Evolutionary conservation across 2,329 filamentous ascomycete species (phyloP).

Genomic region (Lecanicillium sp.): DNA sequence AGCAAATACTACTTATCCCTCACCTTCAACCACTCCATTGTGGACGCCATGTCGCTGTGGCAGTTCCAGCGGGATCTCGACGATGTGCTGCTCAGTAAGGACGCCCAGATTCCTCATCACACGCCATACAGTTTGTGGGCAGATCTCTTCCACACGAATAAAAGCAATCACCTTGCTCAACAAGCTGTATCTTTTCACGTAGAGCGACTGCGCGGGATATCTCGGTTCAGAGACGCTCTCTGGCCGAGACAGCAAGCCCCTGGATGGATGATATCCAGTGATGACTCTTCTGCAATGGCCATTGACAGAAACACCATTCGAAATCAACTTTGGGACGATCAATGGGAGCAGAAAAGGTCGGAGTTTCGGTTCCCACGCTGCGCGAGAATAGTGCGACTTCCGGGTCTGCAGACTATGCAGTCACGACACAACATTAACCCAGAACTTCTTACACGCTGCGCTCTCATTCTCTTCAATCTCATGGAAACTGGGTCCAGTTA

Average conservation of each 20-base stretch:
- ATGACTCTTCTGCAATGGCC: conserved; percentile 8
- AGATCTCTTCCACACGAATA: conserved; percentile 22
- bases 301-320: conserved; percentile 8
- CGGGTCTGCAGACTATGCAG: conserved; percentile 16
- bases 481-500: conserved; percentile 21
- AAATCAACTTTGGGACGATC: conserved; percentile 19
- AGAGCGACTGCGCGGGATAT: conserved; percentile 25
- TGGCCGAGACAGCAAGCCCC: conserved; percentile 26
- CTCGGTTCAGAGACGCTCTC: conserved; percentile 20
- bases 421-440: conserved; percentile 15
- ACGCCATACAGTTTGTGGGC: conserved; percentile 24
- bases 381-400: conserved; percentile 20
- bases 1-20: conserved; percentile 16
- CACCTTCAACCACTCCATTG: conserved; percentile 26
- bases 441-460: conserved; percentile 22
- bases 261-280: conserved; percentile 25
- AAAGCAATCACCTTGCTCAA: conserved; percentile 19
- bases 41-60: conserved; percentile 25
- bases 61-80: conserved; percentile 26
- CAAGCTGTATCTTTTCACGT: conserved; percentile 22
- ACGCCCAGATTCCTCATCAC: conserved; percentile 11
- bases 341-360: conserved; percentile 16
- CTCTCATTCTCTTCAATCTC: conserved; percentile 25
- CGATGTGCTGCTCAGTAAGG: conserved; percentile 16
- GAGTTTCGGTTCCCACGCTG: conserved; percentile 23